phyloP scores from a whole-genome alignment of 1,139 yeast genomes.

The Yamadazyma spencermartinsiae region DNA sequence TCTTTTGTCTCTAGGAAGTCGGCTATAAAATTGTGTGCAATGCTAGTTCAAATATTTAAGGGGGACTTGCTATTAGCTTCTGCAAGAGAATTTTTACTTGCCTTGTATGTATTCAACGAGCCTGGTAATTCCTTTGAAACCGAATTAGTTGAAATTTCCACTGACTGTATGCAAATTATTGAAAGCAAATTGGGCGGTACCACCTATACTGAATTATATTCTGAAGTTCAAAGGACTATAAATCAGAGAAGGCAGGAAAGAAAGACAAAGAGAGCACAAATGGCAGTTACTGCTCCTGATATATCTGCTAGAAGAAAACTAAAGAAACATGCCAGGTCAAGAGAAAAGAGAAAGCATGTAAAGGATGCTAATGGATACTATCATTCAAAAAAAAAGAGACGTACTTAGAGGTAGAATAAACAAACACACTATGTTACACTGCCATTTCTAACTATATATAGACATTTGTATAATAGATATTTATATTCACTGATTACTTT shows the following conservation, averaged over 20 bases:
- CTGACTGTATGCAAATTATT: slow-evolving; percentile 69
- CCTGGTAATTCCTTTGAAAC: slow-evolving; percentile 44
- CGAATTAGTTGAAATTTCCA: slow-evolving; percentile 59
- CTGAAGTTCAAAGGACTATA: slow-evolving; percentile 63
- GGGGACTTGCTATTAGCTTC: slow-evolving; percentile 34
- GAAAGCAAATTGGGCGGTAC: slow-evolving; percentile 74
- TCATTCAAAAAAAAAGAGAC: slow-evolving; percentile 55
- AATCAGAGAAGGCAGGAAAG: slow-evolving; percentile 71
- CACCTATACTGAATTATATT: slow-evolving; percentile 62
- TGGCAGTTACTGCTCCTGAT: slow-evolving; percentile 81
- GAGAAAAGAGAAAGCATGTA: slow-evolving; percentile 74
- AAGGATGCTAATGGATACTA: slow-evolving; percentile 79
- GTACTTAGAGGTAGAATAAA: not conserved
- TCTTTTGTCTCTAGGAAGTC: slow-evolving; percentile 63
- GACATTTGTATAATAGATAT: not conserved
- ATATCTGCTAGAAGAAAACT: slow-evolving; percentile 73
- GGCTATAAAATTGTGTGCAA: slow-evolving; percentile 59
- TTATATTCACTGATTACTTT: too few species aligned
- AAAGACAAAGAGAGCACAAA: slow-evolving; percentile 70
- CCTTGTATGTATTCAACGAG: slow-evolving; percentile 59
- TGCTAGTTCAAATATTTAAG: slow-evolving; percentile 52
- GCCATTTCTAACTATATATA: not conserved
- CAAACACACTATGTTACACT: not conserved
- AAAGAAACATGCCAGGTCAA: slow-evolving; percentile 69
- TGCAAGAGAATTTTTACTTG: slow-evolving; percentile 53